These are phyloP conservation scores for Aspergillus carbonarius DNA, from an alignment of 2,329 filamentous ascomycete genomes.

Conservation along the genomic window DNA sequence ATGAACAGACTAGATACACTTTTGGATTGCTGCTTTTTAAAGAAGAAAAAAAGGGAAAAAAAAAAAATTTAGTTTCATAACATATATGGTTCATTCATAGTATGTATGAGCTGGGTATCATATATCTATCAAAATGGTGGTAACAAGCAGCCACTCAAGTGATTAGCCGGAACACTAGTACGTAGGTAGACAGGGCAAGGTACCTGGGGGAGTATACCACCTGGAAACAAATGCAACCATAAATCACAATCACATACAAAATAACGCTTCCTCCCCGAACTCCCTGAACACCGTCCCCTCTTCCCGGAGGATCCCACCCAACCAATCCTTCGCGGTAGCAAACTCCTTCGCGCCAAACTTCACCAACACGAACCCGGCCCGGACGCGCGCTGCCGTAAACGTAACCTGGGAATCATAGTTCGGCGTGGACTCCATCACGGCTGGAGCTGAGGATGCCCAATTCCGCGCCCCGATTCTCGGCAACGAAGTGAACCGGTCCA, in stretches of 20 bases:
- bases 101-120: background rate
- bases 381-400: conserved; percentile 78
- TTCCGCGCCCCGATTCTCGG: conserved; percentile 81
- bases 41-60: too few species aligned
- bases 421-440: conserved; percentile 35
- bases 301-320: conserved; percentile 69
- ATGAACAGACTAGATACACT: background rate
- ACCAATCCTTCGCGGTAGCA: conserved; percentile 77
- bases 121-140: background rate
- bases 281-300: conserved; percentile 69
- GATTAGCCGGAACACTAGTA: background rate
- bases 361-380: conserved; percentile 76
- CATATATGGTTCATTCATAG: background rate
- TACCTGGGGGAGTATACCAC: background rate
- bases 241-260: conserved; percentile 59
- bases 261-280: conserved; percentile 78
- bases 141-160: background rate
- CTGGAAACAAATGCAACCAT: too few species aligned
- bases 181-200: background rate
- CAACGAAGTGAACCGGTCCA: conserved; percentile 72
- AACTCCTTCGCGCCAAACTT: conserved; percentile 85
- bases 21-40: background rate
- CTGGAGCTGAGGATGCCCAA: conserved; percentile 50
- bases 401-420: conserved; percentile 55
- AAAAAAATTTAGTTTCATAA: background rate